Percentiles rank a stretch among this genome's conserved stretches.
Evolutionary conservation across 805 yeast species (phyloP).

Genomic region (Brettanomyces naardenensis): DNA sequence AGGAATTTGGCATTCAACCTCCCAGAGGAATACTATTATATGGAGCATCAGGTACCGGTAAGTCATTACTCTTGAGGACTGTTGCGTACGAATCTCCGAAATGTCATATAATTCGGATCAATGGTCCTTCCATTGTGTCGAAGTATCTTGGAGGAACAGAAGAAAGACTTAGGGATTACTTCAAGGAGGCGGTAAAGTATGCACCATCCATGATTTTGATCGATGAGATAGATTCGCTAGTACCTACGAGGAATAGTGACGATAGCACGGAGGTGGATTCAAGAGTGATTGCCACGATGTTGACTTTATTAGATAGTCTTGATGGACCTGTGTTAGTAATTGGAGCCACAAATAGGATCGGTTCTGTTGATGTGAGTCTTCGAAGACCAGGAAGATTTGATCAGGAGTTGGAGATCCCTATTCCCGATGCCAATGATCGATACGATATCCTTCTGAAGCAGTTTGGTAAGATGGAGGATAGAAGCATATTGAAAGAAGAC

Average conservation of each 20-base stretch:
- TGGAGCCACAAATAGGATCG: constrained; percentile 95
- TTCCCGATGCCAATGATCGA: constrained; percentile 82
- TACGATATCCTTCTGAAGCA: constrained; percentile 62
- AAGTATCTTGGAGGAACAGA: constrained; percentile 95
- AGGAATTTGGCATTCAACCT: constrained; percentile 82
- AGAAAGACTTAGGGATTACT: constrained; percentile 68
- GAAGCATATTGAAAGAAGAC: constrained; percentile 37
- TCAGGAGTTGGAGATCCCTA: constrained; percentile 85
- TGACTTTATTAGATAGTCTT: constrained; percentile 76
- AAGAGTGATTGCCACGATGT: constrained; percentile 80
- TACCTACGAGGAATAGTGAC: constrained; percentile 76
- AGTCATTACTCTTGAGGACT: constrained; percentile 78
- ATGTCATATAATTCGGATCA: constrained; percentile 79
- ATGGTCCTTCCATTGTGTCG: constrained; percentile 88
- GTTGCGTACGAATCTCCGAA: constrained; percentile 63
- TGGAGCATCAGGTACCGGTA: constrained; percentile 98
- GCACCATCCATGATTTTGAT: constrained; percentile 86
- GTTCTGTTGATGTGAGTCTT: constrained; percentile 80
- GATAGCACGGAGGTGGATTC: constrained; percentile 88
- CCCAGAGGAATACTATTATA: constrained; percentile 90
- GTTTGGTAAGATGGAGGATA: constrained; percentile 46
- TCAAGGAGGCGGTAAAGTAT: constrained; percentile 74
- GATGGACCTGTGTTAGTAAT: constrained; percentile 57
- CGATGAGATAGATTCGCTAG: constrained; percentile 91
- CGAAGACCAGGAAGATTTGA: constrained; percentile 93